A percentile compares a stretch with the other conserved stretches of the same genome.
Conservation (phyloP, 345 rosid genomes). For the Mercurialis annua region DNA sequence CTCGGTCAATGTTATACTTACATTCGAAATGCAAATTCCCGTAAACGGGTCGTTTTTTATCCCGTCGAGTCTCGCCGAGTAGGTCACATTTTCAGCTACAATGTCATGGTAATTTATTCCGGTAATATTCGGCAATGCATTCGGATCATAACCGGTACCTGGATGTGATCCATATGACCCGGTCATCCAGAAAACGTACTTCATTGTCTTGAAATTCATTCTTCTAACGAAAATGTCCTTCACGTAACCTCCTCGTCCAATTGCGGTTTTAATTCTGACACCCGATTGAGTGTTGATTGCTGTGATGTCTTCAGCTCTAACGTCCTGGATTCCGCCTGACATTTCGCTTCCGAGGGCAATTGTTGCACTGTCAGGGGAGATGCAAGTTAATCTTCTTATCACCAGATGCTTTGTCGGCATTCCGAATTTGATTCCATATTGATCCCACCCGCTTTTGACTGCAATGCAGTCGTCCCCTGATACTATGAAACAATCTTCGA, state of each 20-base stretch:
- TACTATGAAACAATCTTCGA: conserved; percentile 61
- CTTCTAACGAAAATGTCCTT: conserved; percentile 56
- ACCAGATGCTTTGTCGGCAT: conserved; percentile 49
- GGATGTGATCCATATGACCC: conserved; percentile 63
- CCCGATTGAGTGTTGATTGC: conserved; percentile 55
- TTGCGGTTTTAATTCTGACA: conserved; percentile 57
- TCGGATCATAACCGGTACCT: conserved; percentile 49
- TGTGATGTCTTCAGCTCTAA: conserved; percentile 53
- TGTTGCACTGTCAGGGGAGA: conserved; percentile 77
- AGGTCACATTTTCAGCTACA: conserved; percentile 56
- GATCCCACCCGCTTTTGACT: conserved; percentile 77
- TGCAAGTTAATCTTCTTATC: conserved; percentile 60
- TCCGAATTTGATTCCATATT: conserved; percentile 59
- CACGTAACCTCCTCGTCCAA: conserved; percentile 68
- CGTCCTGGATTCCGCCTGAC: conserved; percentile 75
- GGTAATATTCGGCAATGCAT: conserved; percentile 50
- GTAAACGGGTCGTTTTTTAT: conserved; percentile 47
- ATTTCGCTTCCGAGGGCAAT: conserved; percentile 85
- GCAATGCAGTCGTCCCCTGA: conserved; percentile 89
- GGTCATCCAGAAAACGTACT: conserved; percentile 83
- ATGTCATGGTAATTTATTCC: conserved; percentile 54
- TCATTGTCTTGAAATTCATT: conserved; percentile 56
- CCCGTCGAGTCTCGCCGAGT: conserved; percentile 51
- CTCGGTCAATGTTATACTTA: conserved; percentile 36
- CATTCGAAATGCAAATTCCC: conserved; percentile 69